Evolutionary conservation across 176 grass and related monocot genomes (phyloP), one percentile per base, ranked within the genome.

Genomic region (Raddia distichophylla): DNA sequence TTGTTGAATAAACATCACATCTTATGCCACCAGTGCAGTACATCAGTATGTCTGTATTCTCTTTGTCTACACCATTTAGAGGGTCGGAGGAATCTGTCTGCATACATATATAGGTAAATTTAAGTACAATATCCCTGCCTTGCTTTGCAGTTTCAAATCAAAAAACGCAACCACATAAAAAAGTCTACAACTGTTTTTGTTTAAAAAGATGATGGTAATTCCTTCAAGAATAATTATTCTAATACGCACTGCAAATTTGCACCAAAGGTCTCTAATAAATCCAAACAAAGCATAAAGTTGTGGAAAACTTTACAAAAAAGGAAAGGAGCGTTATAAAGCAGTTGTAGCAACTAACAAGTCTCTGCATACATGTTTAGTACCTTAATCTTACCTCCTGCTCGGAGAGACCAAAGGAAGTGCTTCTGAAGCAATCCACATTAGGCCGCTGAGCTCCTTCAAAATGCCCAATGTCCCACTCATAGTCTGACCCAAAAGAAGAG

Each of bases 401-500:
- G 7, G 84, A 93, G 60, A 94, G 90, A 32, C 95, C 90, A 77
- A 94, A 94, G 60, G 90, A 98, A 75, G 95, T 98, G 79, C 90
- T 98, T 84, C 95, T 94, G 84, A 98, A 98, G 88, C 92, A 88
- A 66, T 98, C 92, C 81, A 98, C 95, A 50, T 90, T 93, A 69
- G 95, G 92, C 50, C 92, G 82, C 72, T 93, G 78, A 67, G 92
- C 92, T 83, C 95, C 92, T 98, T 95, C 84, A 84, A 98, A 98
- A 89, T 94, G 92, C 22, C 95, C 95, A 94, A 98, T 60, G 79
- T 98, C 95, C 92, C 95, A 98, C 83, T 98, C 95, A 86, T 98
- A 98, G 61, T 93, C 95, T 98, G 79, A 48, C 72, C n/a, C 27
- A 3, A 90, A 79, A 71, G 22, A 60, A 2, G 5, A 20, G 7